A percentile compares a stretch with the other conserved stretches of the same genome.
Evolutionary conservation across 2,329 filamentous ascomycete genomes (phyloP).

Genomic region (Pyrenophora graminea): DNA sequence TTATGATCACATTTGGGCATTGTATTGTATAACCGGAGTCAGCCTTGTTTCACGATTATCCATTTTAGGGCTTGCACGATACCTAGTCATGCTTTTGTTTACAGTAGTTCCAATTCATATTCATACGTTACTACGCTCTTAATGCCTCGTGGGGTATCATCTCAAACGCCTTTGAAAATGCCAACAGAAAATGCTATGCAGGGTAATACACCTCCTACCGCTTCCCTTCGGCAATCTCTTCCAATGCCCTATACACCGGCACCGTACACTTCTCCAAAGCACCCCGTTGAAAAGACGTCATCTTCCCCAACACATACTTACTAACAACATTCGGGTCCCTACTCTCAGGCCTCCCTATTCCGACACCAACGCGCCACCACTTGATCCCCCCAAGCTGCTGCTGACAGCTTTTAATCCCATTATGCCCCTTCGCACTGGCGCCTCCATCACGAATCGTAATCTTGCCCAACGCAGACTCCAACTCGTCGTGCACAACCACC

Average conservation of each 20-base stretch:
- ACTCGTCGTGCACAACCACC: conserved; percentile 85
- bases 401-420: conserved; percentile 51
- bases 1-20: background rate
- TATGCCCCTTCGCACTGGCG: conserved; percentile 50
- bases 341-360: conserved; percentile 80
- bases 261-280: conserved; percentile 54
- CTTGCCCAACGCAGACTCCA: conserved; percentile 72
- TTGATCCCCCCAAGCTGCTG: conserved; percentile 39
- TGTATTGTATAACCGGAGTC: background rate
- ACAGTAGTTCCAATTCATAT: conserved; percentile 8
- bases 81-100: conserved; percentile 19
- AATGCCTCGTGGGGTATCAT: conserved; percentile 18
- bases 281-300: conserved; percentile 53
- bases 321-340: conserved; percentile 71
- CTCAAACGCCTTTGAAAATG: conserved; percentile 10
- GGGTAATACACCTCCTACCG: conserved; percentile 1
- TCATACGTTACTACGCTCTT: conserved; percentile 9
- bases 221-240: conserved; percentile 52
- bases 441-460: conserved; percentile 68
- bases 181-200: conserved; percentile 6
- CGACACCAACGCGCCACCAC: conserved; percentile 71
- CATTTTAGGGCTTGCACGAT: conserved; percentile 24
- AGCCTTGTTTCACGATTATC: conserved; percentile 5
- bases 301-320: conserved; percentile 74
- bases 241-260: conserved; percentile 58